Conservation (phyloP, 2,329 filamentous ascomycete genomes). For the Colletotrichum navitas region DNA sequence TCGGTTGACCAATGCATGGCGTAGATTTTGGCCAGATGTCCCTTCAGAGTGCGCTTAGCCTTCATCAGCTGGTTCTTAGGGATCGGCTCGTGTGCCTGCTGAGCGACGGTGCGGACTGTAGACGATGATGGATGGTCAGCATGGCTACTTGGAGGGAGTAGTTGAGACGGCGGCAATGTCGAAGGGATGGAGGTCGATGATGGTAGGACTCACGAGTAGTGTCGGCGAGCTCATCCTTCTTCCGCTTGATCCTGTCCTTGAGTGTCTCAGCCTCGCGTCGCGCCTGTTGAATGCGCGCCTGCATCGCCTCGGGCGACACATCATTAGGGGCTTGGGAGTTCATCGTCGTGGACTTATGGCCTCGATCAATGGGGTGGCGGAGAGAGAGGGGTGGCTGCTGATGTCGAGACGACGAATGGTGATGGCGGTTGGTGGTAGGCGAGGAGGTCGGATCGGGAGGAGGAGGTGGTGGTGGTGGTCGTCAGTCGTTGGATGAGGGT, state of each 20-base stretch:
- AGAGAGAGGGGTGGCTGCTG: conserved; percentile 29
- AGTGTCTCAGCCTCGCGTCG: conserved; percentile 97
- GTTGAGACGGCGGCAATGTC: conserved; percentile 32
- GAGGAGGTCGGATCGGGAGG: conserved; percentile 39
- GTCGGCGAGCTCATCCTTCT: conserved; percentile 99
- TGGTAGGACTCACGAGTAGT: conserved; percentile 83
- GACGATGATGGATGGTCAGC: conserved; percentile 42
- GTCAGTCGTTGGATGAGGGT: conserved; percentile 41
- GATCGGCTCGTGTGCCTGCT: conserved; percentile 91
- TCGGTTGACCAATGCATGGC: conserved; percentile 99
- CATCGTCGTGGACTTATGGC: conserved; percentile 56
- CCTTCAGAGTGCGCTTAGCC: conserved; percentile 95
- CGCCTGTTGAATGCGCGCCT: conserved; percentile 91
- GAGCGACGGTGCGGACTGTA: conserved; percentile 90
- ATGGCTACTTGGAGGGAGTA: conserved; percentile 33
- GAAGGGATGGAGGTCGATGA: conserved; percentile 29
- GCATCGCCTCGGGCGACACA: conserved; percentile 83
- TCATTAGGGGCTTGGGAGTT: conserved; percentile 70
- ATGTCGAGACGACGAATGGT: conserved; percentile 18
- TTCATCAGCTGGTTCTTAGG: conserved; percentile 95
- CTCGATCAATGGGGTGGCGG: conserved; percentile 35
- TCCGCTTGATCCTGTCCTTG: conserved; percentile 99
- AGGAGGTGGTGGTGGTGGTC: conserved; percentile 34
- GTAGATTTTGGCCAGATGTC: conserved; percentile 98
- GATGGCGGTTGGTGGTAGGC: conserved; percentile 29